phyloP scores from a whole-genome alignment of 2,329 filamentous ascomycete genomes.

The Trichothecium sympodiale region DNA sequence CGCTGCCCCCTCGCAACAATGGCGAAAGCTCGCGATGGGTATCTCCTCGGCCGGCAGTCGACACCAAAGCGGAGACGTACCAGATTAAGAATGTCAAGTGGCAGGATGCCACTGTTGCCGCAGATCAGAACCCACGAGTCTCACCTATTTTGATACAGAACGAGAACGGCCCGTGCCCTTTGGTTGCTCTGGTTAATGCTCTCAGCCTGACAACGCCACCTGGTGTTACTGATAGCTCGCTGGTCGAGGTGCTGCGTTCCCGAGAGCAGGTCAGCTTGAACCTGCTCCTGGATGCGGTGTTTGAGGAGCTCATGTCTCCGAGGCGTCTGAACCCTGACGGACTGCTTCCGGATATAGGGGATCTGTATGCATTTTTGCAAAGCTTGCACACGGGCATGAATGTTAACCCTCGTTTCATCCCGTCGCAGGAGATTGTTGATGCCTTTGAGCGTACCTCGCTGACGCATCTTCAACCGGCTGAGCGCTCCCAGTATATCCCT shows the following conservation, averaged over 20 bases:
- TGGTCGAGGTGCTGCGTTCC: constrained; percentile 66
- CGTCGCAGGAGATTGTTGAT: constrained; percentile 35
- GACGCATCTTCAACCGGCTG: constrained; percentile 38
- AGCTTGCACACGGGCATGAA: constrained; percentile 95
- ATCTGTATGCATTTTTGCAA: constrained; percentile 78
- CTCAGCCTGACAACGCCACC: constrained; percentile 72
- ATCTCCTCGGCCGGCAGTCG: constrained; percentile 26
- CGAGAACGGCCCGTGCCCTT: constrained; percentile 83
- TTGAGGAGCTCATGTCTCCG: constrained; percentile 84
- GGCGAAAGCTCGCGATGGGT: constrained; percentile 19
- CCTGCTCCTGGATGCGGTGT: constrained; percentile 75
- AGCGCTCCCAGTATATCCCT: constrained; percentile 36
- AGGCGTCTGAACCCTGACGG: constrained; percentile 51
- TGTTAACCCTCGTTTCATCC: constrained; percentile 82
- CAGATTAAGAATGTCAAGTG: constrained; percentile 87
- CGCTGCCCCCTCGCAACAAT: constrained; percentile 24
- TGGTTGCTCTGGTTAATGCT: constrained; percentile 88
- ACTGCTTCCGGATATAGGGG: constrained; percentile 72
- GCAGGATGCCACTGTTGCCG: constrained; percentile 47
- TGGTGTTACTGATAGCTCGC: constrained; percentile 48
- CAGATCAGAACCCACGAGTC: constrained; percentile 51
- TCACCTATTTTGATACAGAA: constrained; percentile 90
- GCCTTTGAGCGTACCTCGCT: constrained; percentile 41
- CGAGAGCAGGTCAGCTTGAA: constrained; percentile 83
- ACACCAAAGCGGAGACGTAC: constrained; percentile 64